Percentiles rank a stretch among this genome's conserved stretches.
phyloP scores from a whole-genome alignment of 495 filamentous ascomycete genomes.

The Sabuloglossum arenarium region DNA sequence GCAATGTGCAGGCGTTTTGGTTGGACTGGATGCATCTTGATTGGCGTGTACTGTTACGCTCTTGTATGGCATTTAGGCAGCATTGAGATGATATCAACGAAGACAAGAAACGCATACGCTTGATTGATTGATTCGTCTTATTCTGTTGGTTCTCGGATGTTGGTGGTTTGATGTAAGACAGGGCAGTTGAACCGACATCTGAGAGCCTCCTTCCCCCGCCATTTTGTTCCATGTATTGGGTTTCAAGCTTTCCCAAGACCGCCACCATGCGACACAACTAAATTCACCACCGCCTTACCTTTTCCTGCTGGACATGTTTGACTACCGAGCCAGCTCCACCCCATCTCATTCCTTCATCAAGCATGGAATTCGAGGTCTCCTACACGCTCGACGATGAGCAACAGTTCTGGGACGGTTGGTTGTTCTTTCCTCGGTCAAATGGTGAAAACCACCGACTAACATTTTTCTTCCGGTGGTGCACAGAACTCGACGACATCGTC shows the following conservation, averaged over 20 bases:
- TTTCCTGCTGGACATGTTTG: background rate
- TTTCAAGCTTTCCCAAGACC: background rate
- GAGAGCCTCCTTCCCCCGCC: background rate
- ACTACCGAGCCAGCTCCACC: background rate
- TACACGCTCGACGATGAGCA: slow-evolving; percentile 61
- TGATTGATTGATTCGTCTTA: no score
- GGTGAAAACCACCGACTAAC: slow-evolving; percentile 3
- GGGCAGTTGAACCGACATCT: no score
- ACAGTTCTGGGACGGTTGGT: slow-evolving; percentile 82
- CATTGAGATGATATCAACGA: no score
- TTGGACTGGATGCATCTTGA: no score
- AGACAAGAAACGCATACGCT: no score
- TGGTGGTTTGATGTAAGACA: no score
- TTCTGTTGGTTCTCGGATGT: no score
- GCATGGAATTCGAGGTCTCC: slow-evolving; percentile 42
- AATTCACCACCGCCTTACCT: background rate
- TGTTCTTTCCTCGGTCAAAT: slow-evolving; percentile 1
- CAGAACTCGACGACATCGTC: slow-evolving; percentile 70
- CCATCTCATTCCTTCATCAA: background rate
- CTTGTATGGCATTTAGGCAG: no score
- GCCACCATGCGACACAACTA: background rate
- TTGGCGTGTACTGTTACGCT: no score
- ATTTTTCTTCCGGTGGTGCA: background rate
- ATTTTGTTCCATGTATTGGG: background rate
- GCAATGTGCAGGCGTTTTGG: background rate